A percentile compares a stretch with the other conserved stretches of the same genome.
Evolutionary conservation across 345 rosid species (phyloP).

Genomic region (Melaleuca alternifolia): DNA sequence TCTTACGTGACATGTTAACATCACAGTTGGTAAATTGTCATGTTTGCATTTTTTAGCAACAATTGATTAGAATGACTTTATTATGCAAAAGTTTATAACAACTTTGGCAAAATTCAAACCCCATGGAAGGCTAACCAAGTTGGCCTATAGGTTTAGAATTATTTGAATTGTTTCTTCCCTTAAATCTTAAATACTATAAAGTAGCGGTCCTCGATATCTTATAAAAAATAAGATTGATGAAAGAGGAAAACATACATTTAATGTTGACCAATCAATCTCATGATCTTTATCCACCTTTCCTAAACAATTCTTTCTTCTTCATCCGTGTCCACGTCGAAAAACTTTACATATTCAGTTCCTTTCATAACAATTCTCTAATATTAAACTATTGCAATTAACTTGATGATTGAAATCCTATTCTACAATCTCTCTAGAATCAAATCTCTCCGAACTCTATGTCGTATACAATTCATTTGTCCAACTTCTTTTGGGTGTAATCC

Average conservation of each 20-base stretch:
- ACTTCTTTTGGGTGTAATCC: not conserved
- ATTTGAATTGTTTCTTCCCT: not conserved
- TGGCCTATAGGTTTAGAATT: not conserved
- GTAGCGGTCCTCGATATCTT: not conserved
- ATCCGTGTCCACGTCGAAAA: not conserved
- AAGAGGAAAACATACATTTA: not conserved
- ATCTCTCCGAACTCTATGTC: not conserved
- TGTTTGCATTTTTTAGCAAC: accelerated
- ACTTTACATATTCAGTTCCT: not conserved
- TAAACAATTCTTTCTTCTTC: not conserved
- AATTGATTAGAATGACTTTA: accelerated
- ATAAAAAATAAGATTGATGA: not conserved
- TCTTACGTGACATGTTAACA: not conserved
- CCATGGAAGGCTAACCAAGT: no score
- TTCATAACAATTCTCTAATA: not conserved
- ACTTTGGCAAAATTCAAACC: not conserved
- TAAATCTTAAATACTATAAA: not conserved
- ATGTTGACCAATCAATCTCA: not conserved
- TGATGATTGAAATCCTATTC: not conserved
- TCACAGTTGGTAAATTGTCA: not conserved
- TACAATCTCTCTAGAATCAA: not conserved
- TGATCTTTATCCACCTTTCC: not conserved
- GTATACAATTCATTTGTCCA: not conserved
- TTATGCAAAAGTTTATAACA: not conserved
- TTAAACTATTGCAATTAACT: not conserved